Conservation (phyloP, 2,329 filamentous ascomycete species). For the Niveomyces coronatus region DNA sequence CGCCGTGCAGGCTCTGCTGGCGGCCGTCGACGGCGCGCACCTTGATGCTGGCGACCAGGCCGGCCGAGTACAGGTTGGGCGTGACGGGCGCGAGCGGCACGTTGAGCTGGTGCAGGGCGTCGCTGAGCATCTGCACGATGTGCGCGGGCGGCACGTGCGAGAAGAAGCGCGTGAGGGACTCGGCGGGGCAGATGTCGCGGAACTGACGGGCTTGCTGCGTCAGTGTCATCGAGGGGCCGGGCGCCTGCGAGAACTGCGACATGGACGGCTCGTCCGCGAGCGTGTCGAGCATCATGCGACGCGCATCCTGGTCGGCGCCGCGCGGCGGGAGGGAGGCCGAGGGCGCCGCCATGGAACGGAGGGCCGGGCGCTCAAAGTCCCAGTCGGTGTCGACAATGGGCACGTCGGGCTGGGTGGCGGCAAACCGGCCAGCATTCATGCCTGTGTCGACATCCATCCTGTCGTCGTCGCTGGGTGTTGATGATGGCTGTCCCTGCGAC, state of each 20-base stretch:
- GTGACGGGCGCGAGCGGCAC: constrained; percentile 54
- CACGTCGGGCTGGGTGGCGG: constrained; percentile 79
- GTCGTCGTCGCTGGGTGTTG: constrained; percentile 34
- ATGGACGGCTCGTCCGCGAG: constrained; percentile 80
- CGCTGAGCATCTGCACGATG: constrained; percentile 68
- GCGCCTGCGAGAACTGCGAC: constrained; percentile 73
- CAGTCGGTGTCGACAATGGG: constrained; percentile 65
- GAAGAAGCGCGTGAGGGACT: constrained; percentile 85
- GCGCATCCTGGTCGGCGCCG: constrained; percentile 22
- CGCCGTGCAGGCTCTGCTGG: constrained; percentile 62
- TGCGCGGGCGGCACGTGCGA: constrained; percentile 66
- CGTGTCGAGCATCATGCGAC: constrained; percentile 43
- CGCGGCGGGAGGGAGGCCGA: constrained; percentile 24
- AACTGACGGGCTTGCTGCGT: constrained; percentile 86
- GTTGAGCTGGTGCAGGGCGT: constrained; percentile 76
- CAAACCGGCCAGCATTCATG: constrained; percentile 40
- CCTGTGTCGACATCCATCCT: constrained; percentile 64
- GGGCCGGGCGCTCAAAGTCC: constrained; percentile 74
- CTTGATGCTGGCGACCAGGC: constrained; percentile 53
- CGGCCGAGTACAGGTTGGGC: constrained; percentile 38
- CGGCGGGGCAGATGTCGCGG: constrained; percentile 79
- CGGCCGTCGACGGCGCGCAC: constrained; percentile 66
- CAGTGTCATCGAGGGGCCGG: constrained; percentile 68
- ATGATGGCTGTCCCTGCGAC: constrained; percentile 25
- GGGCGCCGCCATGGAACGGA: constrained; percentile 40